Evolutionary conservation across 257 asterid genomes (phyloP).

Genomic region (Coffea eugenioides): DNA sequence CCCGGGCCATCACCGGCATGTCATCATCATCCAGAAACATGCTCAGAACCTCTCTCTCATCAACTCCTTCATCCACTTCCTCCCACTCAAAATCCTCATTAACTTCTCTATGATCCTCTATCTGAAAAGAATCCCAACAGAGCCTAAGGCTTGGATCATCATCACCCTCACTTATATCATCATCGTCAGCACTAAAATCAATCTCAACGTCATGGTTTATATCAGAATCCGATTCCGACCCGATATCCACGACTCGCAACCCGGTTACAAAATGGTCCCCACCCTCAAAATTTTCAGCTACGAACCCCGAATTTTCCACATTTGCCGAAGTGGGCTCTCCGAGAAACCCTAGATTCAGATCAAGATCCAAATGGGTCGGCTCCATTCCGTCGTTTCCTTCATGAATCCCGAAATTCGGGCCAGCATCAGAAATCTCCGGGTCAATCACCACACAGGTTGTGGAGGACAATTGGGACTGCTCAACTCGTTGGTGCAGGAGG

Average conservation of each 20-base stretch:
- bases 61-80: slow-evolving; percentile 31
- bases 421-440: slow-evolving; percentile 18
- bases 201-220: slow-evolving; percentile 20
- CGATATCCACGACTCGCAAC: slow-evolving; percentile 28
- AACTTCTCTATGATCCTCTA: slow-evolving; percentile 31
- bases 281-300: slow-evolving; percentile 23
- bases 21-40: slow-evolving; percentile 27
- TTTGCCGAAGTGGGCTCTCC: slow-evolving; percentile 11
- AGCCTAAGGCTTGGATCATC: slow-evolving; percentile 29
- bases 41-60: slow-evolving; percentile 36
- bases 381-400: slow-evolving; percentile 25
- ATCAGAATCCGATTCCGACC: slow-evolving; percentile 28
- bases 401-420: slow-evolving; percentile 17
- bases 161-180: slow-evolving; percentile 15
- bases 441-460: slow-evolving; percentile 13
- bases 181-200: slow-evolving; percentile 16
- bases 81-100: slow-evolving; percentile 43
- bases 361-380: slow-evolving; percentile 23
- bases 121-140: slow-evolving; percentile 38
- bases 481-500: slow-evolving; percentile 39
- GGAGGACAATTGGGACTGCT: slow-evolving; percentile 29
- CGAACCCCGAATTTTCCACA: slow-evolving; percentile 19
- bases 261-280: slow-evolving; percentile 21
- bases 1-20: slow-evolving; percentile 14
- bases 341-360: slow-evolving; percentile 30